A percentile compares a stretch with the other conserved stretches of the same genome.
These are phyloP conservation scores for Fusarium temperatum DNA, from an alignment of 2,329 filamentous ascomycete species.

Conservation along the genomic window DNA sequence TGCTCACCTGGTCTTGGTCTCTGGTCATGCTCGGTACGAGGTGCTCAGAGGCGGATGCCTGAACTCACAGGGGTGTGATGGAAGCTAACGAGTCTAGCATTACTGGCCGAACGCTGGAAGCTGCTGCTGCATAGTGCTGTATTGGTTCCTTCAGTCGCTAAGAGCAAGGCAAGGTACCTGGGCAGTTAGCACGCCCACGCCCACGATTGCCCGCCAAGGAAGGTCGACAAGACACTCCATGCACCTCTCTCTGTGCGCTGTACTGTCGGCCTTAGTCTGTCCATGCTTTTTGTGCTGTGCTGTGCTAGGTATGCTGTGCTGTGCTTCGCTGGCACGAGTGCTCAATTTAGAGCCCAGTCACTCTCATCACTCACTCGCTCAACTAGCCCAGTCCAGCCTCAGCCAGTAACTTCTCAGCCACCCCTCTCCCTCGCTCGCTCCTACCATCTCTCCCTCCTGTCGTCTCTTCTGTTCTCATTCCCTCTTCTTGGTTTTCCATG, in stretches of 20 bases:
- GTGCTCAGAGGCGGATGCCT: conserved; percentile 14
- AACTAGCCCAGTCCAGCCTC: conserved; percentile 31
- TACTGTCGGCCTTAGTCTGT: background rate
- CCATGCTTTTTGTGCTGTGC: conserved; percentile 17
- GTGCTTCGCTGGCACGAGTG: conserved; percentile 43
- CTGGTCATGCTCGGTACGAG: conserved; percentile 5
- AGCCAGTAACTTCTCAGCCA: conserved; percentile 44
- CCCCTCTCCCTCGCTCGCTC: conserved; percentile 39
- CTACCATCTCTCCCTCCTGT: conserved; percentile 32
- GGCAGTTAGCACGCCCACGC: background rate
- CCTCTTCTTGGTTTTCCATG: conserved; percentile 36
- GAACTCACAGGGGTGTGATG: conserved; percentile 24
- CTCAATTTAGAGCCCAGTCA: background rate
- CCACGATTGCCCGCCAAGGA: conserved; percentile 17
- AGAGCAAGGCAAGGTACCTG: background rate
- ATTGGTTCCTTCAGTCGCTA: conserved; percentile 22
- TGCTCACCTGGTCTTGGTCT: conserved; percentile 24
- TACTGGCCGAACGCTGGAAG: conserved; percentile 26
- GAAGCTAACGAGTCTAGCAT: conserved; percentile 18
- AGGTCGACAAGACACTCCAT: conserved; percentile 22
- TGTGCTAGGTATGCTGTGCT: conserved; percentile 16
- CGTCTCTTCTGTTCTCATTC: conserved; percentile 8
- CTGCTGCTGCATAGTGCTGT: conserved; percentile 35
- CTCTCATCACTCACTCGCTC: background rate
- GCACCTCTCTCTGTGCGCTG: background rate